Percentiles rank a stretch among this genome's conserved stretches.
phyloP scores from a whole-genome alignment of 805 yeast genomes.

The Schwanniomyces polymorphus region DNA sequence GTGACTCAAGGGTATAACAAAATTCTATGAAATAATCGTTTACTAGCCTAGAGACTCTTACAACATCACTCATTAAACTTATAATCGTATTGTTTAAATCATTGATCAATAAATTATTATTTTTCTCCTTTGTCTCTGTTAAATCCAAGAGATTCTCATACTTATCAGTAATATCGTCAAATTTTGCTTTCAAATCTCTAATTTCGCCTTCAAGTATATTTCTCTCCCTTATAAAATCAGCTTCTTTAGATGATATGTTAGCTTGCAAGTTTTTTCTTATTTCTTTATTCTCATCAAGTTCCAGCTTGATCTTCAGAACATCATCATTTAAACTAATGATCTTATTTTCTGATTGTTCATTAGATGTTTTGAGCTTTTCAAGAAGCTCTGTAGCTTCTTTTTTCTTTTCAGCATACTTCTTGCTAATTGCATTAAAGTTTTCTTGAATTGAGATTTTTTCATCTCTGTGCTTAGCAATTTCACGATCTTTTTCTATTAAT shows the following conservation, averaged over 20 bases:
- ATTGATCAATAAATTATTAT: constrained; percentile 26
- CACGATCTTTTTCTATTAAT: constrained; percentile 5
- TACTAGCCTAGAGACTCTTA: constrained; percentile 14
- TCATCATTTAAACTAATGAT: constrained; percentile 12
- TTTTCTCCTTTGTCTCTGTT: constrained; percentile 24
- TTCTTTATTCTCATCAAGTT: constrained; percentile 19
- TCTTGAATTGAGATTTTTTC: constrained; percentile 8
- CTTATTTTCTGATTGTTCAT: constrained; percentile 11
- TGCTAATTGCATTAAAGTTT: constrained; percentile 11
- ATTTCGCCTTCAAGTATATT: constrained; percentile 50
- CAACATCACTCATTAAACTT: constrained; percentile 13
- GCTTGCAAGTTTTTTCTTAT: constrained; percentile 66
- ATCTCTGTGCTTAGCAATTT: constrained; percentile 8
- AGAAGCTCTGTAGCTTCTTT: constrained; percentile 13
- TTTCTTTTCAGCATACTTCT: constrained; percentile 11
- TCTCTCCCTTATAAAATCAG: constrained; percentile 56
- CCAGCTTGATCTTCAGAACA: constrained; percentile 11
- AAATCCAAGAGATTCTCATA: constrained; percentile 44
- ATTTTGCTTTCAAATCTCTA: constrained; percentile 38
- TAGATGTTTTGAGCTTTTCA: constrained; percentile 8
- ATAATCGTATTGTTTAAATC: constrained; percentile 21
- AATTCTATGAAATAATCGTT: constrained; percentile 39
- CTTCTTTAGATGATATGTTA: constrained; percentile 66
- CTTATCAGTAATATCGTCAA: constrained; percentile 48
- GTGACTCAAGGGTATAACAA: constrained; percentile 65